Evolutionary conservation across 1,284 basidiomycete species (phyloP).

Genomic region (Lentinula novae-zelandiae): DNA sequence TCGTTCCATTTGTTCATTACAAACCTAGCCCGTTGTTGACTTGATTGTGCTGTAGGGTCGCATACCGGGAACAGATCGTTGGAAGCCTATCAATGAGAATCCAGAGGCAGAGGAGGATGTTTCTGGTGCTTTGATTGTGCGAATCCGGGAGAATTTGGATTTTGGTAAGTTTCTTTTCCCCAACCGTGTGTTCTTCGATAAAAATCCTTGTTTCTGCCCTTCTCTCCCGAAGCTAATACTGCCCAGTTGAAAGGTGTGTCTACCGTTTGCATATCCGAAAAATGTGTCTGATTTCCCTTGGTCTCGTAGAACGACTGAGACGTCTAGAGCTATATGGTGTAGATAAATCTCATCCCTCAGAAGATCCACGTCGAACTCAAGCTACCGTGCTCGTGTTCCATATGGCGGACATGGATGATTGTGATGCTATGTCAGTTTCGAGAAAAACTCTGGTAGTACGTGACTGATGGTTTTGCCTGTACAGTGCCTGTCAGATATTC

Average conservation of each 20-base stretch:
- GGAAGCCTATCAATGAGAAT: conserved; percentile 80
- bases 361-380: conserved; percentile 72
- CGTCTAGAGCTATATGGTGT: conserved; percentile 80
- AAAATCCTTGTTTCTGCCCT: conserved; percentile 37
- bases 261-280: conserved; percentile 37
- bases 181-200: neutral
- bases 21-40: neutral
- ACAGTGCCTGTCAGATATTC: conserved; percentile 82
- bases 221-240: conserved; percentile 51
- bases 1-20: conserved; percentile 14
- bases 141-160: conserved; percentile 78
- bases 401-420: conserved; percentile 80
- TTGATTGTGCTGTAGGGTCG: conserved; percentile 49
- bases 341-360: conserved; percentile 79
- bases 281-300: conserved; percentile 39
- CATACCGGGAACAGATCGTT: conserved; percentile 76
- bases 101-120: conserved; percentile 74
- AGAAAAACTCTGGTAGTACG: neutral
- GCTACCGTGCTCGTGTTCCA: conserved; percentile 85
- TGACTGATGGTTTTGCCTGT: neutral
- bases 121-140: conserved; percentile 76
- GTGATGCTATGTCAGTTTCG: conserved; percentile 71
- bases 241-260: conserved; percentile 75
- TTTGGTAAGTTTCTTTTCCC: conserved; percentile 50
- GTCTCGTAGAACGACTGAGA: conserved; percentile 66